A percentile compares a stretch with the other conserved stretches of the same genome.
Evolutionary conservation across 1,284 basidiomycete species (phyloP).

Genomic region (Puccinia horiana): DNA sequence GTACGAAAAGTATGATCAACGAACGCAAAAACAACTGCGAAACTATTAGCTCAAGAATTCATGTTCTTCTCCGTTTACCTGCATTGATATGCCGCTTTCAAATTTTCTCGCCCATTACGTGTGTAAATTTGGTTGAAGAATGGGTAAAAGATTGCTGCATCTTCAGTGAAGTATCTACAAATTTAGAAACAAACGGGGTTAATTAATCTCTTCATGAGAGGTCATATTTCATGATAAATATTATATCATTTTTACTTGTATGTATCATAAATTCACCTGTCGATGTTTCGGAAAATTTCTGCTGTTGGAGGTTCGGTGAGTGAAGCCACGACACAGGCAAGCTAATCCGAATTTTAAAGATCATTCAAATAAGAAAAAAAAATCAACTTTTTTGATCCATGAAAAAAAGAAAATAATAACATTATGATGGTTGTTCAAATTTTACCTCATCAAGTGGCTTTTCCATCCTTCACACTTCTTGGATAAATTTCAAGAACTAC

Average conservation of each 20-base stretch:
- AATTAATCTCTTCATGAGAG: background rate
- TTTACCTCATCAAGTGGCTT: conserved; percentile 25
- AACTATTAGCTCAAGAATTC: background rate
- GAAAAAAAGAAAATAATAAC: background rate
- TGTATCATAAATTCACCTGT: background rate
- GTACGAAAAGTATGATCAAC: background rate
- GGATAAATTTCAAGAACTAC: background rate
- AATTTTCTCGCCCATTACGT: conserved; percentile 32
- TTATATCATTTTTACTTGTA: background rate
- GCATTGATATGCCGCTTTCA: conserved; percentile 38
- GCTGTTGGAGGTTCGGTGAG: background rate
- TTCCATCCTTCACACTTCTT: background rate
- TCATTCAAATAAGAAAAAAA: background rate
- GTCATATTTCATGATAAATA: too few relatives aligned
- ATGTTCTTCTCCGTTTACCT: background rate
- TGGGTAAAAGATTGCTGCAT: conserved; percentile 28
- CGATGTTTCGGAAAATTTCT: background rate
- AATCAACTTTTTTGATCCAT: background rate
- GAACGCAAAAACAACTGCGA: background rate
- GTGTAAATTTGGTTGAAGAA: conserved; percentile 36
- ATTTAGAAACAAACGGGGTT: background rate
- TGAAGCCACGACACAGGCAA: conserved; percentile 3
- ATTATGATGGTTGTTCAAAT: background rate
- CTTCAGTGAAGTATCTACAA: conserved; percentile 37
- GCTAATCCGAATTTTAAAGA: background rate